phyloP scores from a whole-genome alignment of 2,329 filamentous ascomycete species.

The Acrodontium crateriforme region DNA sequence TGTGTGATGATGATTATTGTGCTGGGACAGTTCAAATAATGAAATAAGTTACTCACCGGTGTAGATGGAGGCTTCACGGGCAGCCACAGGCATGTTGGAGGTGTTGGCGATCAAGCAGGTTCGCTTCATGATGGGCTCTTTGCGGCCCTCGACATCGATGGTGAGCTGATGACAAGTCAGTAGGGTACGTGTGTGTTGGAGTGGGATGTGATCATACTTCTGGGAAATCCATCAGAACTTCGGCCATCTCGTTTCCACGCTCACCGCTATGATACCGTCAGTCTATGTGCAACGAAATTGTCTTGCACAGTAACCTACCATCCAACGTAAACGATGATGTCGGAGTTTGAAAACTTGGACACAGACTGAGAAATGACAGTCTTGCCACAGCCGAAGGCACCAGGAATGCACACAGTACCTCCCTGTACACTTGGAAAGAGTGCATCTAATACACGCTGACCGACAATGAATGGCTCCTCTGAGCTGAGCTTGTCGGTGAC shows the following conservation, averaged over 20 bases:
- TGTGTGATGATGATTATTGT: too few relatives aligned
- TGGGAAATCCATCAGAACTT: conserved; percentile 99
- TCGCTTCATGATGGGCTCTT: conserved; percentile 99
- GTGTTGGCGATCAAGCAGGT: conserved; percentile 97
- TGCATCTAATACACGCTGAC: conserved; percentile 89
- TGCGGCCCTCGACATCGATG: conserved; percentile 84
- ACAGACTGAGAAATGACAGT: conserved; percentile 98
- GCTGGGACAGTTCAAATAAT: too few relatives aligned
- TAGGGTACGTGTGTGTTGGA: background rate
- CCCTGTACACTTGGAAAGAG: conserved; percentile 94
- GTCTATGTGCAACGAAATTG: background rate
- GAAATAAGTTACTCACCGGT: too few relatives aligned
- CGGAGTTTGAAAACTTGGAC: conserved; percentile 99
- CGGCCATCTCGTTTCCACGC: conserved; percentile 98
- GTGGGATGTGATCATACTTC: conserved; percentile 39
- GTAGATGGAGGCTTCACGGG: conserved; percentile 95
- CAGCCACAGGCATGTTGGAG: conserved; percentile 98
- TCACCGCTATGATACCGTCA: conserved; percentile 42
- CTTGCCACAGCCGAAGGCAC: conserved; percentile 97
- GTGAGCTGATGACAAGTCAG: conserved; percentile 45
- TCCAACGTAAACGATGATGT: conserved; percentile 96
- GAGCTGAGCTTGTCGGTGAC: conserved; percentile 84
- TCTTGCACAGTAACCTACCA: conserved; percentile 23
- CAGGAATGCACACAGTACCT: conserved; percentile 93
- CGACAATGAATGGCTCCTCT: conserved; percentile 84